Base-by-base conservation (phyloP, 1,284 basidiomycete species). In the Apiotrichum porosum region DNA sequence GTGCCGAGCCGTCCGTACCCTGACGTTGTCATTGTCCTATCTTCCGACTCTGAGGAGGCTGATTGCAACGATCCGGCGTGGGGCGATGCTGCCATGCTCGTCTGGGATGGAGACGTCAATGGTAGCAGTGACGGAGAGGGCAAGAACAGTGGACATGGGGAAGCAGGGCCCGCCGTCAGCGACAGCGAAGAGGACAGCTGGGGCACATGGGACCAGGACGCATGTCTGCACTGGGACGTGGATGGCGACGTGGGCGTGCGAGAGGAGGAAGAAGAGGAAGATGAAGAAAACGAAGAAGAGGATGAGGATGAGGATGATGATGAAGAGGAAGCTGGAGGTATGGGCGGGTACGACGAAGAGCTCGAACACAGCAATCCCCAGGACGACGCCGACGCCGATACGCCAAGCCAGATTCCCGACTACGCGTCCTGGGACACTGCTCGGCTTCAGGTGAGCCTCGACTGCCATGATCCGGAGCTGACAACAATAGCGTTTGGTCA, bases 381-480 rank as follows among this genome's bases (percentile, higher is more conserved):
- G 18, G 33, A 18, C 17, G 37, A 47, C n/a, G 33, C 31, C 22
- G 38, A 41, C 18, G 2, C 19, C 33, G 36, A 28, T 6, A 43
- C 50, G 10, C 42, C 61, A 21, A 59, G 61, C 2, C n/a, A n/a
- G n/a, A 69, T 70, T 65, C 69, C 71, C 31, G 62, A 68, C 39
- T 73, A 71, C 45, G 38, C 32, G 0, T 45, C 51, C 4, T 71
- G 66, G 69, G 52, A 60, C 3, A 26, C 63, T 1, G 51, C 54
- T 6, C 53, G 61, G 19, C 64, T 73, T 0, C 60, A 71, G 56
- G 70, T 70, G 30, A 44, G 66, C 56, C 1, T 19, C 9, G 9
- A 5, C 2, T 13, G 14, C 14, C 15, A 4, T 21, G 34, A 32
- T 42, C 19, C 39, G 22, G 2, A 12, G 4, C 40, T 28, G 26